Evolutionary conservation across 73 alveolate genomes (phyloP).

Genomic region (Paraurostyla sp.): DNA sequence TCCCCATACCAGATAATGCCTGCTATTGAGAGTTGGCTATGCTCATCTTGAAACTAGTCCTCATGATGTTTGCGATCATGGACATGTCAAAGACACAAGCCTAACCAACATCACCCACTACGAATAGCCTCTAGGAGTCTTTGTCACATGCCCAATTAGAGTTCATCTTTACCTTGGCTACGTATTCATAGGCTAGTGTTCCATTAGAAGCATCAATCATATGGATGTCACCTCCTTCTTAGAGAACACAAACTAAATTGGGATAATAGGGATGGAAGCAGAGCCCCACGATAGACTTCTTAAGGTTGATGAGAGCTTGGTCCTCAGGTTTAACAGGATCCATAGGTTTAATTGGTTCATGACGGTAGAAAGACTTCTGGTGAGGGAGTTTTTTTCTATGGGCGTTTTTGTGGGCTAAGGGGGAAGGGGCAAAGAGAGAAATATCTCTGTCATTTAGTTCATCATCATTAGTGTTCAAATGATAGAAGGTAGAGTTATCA

Average conservation of each 20-base stretch:
- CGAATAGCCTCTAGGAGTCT: slow-evolving; percentile 18
- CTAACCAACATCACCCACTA: slow-evolving; percentile 73
- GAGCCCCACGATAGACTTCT: slow-evolving; percentile 50
- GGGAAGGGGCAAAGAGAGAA: no score
- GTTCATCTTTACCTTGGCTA: slow-evolving; percentile 66
- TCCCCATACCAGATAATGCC: no score
- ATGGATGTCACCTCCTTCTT: slow-evolving; percentile 76
- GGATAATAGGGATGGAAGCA: slow-evolving; percentile 62
- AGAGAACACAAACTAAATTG: slow-evolving; percentile 55
- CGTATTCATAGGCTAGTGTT: slow-evolving; percentile 36
- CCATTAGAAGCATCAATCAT: slow-evolving; percentile 75
- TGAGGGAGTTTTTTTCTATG: no score
- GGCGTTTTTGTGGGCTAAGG: no score
- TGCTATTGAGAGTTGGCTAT: no score
- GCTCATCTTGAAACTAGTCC: not conserved
- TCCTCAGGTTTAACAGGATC: slow-evolving; percentile 4
- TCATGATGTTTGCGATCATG: not conserved
- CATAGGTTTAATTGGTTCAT: not conserved
- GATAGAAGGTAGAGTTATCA: no score
- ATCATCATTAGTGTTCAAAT: not conserved
- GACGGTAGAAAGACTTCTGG: not conserved
- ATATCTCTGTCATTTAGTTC: not conserved
- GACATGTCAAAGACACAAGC: slow-evolving; percentile 58
- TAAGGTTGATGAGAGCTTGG: not conserved
- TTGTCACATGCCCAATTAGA: slow-evolving; percentile 71